A percentile compares a stretch with the other conserved stretches of the same genome.
These are phyloP conservation scores for Saccharomyces hybrid DNA, from an alignment of 1,139 yeast genomes.

Conservation along the genomic window DNA sequence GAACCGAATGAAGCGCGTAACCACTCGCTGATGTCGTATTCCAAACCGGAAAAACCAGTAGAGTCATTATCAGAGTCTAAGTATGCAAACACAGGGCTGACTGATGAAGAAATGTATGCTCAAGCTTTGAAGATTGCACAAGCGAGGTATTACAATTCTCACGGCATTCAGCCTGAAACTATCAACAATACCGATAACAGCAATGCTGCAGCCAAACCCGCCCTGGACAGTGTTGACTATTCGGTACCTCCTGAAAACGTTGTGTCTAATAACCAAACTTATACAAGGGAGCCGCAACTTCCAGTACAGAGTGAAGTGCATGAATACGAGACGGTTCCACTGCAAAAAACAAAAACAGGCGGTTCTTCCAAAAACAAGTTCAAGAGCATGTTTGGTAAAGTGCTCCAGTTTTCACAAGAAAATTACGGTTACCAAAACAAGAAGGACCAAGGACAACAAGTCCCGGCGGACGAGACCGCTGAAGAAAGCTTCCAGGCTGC, in stretches of 20 bases:
- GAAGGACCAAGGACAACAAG: constrained; percentile 10
- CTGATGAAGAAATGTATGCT: constrained; percentile 33
- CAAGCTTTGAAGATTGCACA: constrained; percentile 33
- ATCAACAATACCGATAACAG: background rate
- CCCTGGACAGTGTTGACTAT: background rate
- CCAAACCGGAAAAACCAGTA: background rate
- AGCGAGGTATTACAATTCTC: constrained; percentile 14
- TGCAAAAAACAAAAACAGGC: background rate
- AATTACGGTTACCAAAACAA: constrained; percentile 29
- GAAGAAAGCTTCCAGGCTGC: background rate
- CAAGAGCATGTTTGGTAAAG: constrained; percentile 22
- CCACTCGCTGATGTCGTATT: background rate
- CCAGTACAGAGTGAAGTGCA: background rate
- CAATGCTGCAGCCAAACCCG: background rate
- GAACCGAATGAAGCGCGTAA: background rate
- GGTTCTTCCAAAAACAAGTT: constrained; percentile 15
- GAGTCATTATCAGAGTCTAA: constrained; percentile 1
- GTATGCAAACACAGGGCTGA: constrained; percentile 9
- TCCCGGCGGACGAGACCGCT: background rate
- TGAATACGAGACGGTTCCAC: background rate
- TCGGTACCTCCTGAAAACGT: background rate
- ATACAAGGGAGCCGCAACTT: background rate
- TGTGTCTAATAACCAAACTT: background rate
- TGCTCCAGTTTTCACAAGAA: constrained; percentile 30
- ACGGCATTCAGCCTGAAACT: constrained; percentile 2